A percentile compares a stretch with the other conserved stretches of the same genome.
phyloP scores from a whole-genome alignment of 164 flowering plant genomes.

The Liriodendron chinense region DNA sequence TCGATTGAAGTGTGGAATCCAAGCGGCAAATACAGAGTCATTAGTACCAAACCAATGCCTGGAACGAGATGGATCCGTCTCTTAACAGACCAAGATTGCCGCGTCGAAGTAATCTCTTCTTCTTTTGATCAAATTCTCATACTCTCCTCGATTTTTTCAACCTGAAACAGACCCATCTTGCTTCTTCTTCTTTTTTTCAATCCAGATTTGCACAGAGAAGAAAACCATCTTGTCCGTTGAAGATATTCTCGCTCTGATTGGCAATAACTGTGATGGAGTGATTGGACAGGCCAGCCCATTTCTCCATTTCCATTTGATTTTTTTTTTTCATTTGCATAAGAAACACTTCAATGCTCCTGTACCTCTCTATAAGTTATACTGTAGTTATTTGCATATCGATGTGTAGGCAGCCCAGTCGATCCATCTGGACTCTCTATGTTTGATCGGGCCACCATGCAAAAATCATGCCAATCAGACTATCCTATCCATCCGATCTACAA shows the following conservation, averaged over 20 bases:
- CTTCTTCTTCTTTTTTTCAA: conserved; percentile 8
- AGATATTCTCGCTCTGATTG: conserved; percentile 81
- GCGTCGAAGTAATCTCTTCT: conserved; percentile 61
- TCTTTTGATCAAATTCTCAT: not conserved
- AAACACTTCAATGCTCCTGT: too few relatives aligned
- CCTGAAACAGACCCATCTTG: not conserved
- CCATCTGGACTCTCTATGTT: too few relatives aligned
- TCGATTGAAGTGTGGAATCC: conserved; percentile 91
- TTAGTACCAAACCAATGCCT: conserved; percentile 96
- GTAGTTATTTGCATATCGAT: not conserved
- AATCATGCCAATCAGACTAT: too few relatives aligned
- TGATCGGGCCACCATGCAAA: too few relatives aligned
- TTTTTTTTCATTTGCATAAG: not conserved
- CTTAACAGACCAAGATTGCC: conserved; percentile 74
- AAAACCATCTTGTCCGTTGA: conserved; percentile 93
- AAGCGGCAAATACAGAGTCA: conserved; percentile 83
- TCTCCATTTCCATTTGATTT: not conserved
- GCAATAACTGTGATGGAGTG: conserved; percentile 88
- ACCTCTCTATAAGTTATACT: not conserved
- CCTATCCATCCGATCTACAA: too few relatives aligned
- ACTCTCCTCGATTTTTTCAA: not conserved
- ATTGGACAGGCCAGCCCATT: conserved; percentile 73
- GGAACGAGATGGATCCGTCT: conserved; percentile 97
- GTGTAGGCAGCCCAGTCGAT: too few relatives aligned
- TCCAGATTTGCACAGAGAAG: conserved; percentile 82